These are phyloP conservation scores for Trichoderma gamsii DNA, from an alignment of 495 filamentous ascomycete species.

Conservation along the genomic window DNA sequence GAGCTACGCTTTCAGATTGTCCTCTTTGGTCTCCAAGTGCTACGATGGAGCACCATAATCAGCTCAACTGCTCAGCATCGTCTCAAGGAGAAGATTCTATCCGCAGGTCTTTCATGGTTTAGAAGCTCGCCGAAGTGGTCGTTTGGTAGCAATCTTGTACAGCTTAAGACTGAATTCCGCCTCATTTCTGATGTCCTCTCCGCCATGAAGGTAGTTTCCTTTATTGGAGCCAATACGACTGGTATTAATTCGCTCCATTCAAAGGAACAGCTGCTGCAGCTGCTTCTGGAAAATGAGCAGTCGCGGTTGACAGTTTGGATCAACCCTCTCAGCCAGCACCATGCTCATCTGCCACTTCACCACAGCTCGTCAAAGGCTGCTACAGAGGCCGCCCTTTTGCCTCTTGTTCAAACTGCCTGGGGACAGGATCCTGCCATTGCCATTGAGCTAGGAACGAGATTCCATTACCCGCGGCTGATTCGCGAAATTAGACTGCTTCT, in stretches of 20 bases:
- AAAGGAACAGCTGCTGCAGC: conserved; percentile 72
- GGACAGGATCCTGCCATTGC: conserved; percentile 72
- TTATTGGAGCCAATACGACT: conserved; percentile 48
- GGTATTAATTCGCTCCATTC: conserved; percentile 60
- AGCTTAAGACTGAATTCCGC: conserved; percentile 85
- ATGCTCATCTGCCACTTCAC: conserved; percentile 21
- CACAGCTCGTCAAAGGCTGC: conserved; percentile 35
- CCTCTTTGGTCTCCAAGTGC: conserved; percentile 69
- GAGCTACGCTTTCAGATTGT: conserved; percentile 87
- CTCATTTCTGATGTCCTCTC: conserved; percentile 69
- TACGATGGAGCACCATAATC: conserved; percentile 61
- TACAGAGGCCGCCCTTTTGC: conserved; percentile 51
- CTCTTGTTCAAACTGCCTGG: conserved; percentile 78
- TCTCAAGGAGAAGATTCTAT: conserved; percentile 81
- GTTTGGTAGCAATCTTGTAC: conserved; percentile 87
- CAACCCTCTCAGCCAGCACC: conserved; percentile 66
- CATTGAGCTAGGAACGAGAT: conserved; percentile 72
- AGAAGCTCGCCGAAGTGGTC: conserved; percentile 79
- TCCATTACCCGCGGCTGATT: conserved; percentile 64
- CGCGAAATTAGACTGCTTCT: conserved; percentile 72
- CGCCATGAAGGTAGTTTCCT: conserved; percentile 50
- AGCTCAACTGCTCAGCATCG: conserved; percentile 57
- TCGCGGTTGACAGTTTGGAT: conserved; percentile 84
- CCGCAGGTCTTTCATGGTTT: conserved; percentile 85
- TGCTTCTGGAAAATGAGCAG: conserved; percentile 80